phyloP scores from a whole-genome alignment of 768 basidiomycete species.

The Boletus rubroflammeus region DNA sequence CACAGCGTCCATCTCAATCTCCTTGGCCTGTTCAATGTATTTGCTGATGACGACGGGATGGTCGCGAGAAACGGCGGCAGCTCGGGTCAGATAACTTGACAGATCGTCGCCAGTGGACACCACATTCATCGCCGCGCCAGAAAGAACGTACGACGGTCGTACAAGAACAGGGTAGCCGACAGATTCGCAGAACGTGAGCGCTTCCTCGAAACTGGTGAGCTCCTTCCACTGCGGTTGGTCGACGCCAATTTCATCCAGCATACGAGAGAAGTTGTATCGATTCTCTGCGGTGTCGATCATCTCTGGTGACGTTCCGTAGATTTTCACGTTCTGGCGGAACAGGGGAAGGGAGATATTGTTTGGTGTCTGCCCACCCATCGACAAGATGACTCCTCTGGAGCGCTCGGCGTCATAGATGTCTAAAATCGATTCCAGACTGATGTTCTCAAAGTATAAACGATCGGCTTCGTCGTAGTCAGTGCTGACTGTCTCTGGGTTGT shows the following conservation, averaged over 20 bases:
- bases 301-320: constrained; percentile 97
- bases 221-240: constrained; percentile 99
- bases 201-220: constrained; percentile 86
- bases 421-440: constrained; percentile 91
- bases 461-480: constrained; percentile 99
- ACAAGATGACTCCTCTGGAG: constrained; percentile 87
- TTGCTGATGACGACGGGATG: constrained; percentile 98
- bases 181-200: constrained; percentile 82
- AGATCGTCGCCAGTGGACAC: constrained; percentile 92
- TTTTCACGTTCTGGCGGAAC: constrained; percentile 96
- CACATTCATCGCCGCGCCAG: constrained; percentile 99
- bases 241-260: constrained; percentile 96
- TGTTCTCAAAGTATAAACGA: constrained; percentile 97
- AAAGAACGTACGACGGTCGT: constrained; percentile 97
- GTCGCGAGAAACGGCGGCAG: constrained; percentile 92
- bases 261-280: constrained; percentile 97
- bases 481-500: constrained; percentile 98
- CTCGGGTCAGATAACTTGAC: constrained; percentile 87
- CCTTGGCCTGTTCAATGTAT: constrained; percentile 99
- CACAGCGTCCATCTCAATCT: constrained; percentile 99
- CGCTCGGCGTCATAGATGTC: constrained; percentile 94
- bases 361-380: constrained; percentile 98
- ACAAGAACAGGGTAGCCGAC: constrained; percentile 97
- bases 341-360: constrained; percentile 97
- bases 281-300: constrained; percentile 99